phyloP scores from a whole-genome alignment of 2,329 filamentous ascomycete species.

The Ceratocystis diversiconidia region DNA sequence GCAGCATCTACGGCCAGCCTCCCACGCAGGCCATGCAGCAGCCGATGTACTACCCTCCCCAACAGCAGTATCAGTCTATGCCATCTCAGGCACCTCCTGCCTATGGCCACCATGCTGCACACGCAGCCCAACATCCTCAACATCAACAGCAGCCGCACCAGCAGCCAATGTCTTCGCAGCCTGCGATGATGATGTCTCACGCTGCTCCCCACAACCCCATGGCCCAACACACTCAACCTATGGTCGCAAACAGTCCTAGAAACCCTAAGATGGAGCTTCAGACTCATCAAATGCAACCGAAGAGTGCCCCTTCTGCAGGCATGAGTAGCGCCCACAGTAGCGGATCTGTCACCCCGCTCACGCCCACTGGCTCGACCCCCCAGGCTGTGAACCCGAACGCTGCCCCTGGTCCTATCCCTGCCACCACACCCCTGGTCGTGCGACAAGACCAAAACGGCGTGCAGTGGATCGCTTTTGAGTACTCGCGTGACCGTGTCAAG shows the following conservation, averaged over 20 bases:
- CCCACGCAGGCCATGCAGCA: conserved; percentile 64
- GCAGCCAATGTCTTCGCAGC: conserved; percentile 49
- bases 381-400: conserved; percentile 68
- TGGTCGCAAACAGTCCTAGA: conserved; percentile 44
- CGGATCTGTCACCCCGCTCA: conserved; percentile 25
- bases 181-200: conserved; percentile 54
- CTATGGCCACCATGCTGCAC: conserved; percentile 44
- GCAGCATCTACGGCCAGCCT: conserved; percentile 71
- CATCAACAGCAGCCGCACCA: conserved; percentile 38
- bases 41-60: conserved; percentile 60
- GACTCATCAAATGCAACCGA: conserved; percentile 44
- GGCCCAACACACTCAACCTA: conserved; percentile 37
- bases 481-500: conserved; percentile 91
- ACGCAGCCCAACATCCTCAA: conserved; percentile 41
- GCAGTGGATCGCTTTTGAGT: conserved; percentile 98
- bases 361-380: conserved; percentile 32
- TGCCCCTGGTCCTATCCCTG: conserved; percentile 88
- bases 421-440: conserved; percentile 87
- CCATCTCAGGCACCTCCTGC: conserved; percentile 47
- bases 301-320: conserved; percentile 30
- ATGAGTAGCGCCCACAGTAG: conserved; percentile 27
- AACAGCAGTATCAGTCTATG: conserved; percentile 53
- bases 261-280: conserved; percentile 49
- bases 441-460: conserved; percentile 91
- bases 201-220: conserved; percentile 43